Evolutionary conservation across 306 rosid species (phyloP), one percentile per base, ranked within the genome.

Genomic region (Cyamopsis tetragonoloba): DNA sequence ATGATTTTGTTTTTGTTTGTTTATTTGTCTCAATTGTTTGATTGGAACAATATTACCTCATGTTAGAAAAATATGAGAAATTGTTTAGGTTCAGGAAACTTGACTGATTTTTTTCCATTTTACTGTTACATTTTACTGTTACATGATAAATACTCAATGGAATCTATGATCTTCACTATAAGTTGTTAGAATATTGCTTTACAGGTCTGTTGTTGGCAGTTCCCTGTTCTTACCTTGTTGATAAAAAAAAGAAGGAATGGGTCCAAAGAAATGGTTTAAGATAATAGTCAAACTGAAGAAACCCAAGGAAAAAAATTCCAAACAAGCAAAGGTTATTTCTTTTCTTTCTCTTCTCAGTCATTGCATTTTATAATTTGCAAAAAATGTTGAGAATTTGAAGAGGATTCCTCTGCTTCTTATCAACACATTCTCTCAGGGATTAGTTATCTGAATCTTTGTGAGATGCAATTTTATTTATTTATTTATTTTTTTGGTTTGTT

Each of bases 201-300:
- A 73, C 66, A 76, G 87, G 64, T 77, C 50, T 26, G 6, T 27
- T 7, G 59, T 46, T 54, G 41, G 68, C 27, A 34, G 41, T 46
- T 62, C 58, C 30, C 26, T 20, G n/a, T 13, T 59, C 42, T 49
- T 18, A 27, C 20, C 70, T 63, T 44, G 41, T 50, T 65, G 26
- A 28, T 44, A 49, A 63, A 61, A 14, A n/a, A n/a, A n/a, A n/a
- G n/a, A n/a, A 41, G 55, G 46, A 77, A 87, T 90, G 96, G 79
- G 88, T 74, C 71, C 83, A 26, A 82, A 66, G 64, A 66, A 74
- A 68, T 83, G 93, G 69, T 85, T 83, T 24, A 77, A 62, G 80
- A 67, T 70, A 49, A 71, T 87, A 71, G 12, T 87, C 53, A 75
- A 75, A 38, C 75, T 24, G 66, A 85, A 77, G 79, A 85, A 79